Evolutionary conservation across 257 asterid genomes (phyloP).

Genomic region (Cordia subcordata): DNA sequence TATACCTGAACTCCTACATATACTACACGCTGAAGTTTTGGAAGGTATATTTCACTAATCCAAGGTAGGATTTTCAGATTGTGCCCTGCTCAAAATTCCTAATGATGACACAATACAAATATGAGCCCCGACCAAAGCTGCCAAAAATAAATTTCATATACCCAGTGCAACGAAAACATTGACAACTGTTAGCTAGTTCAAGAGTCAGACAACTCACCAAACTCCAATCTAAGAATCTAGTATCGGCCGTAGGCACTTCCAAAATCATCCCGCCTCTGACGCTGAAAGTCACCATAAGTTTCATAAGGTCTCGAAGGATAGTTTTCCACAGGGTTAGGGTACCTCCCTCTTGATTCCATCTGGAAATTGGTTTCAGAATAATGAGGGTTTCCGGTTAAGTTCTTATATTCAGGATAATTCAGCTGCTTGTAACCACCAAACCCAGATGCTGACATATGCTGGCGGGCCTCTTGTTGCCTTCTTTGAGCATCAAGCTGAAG

Average conservation of each 20-base stretch:
- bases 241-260: slow-evolving; percentile 63
- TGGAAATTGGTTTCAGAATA: slow-evolving; percentile 52
- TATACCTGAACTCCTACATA: slow-evolving; percentile 5
- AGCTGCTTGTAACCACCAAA: slow-evolving; percentile 51
- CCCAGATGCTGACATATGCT: slow-evolving; percentile 43
- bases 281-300: slow-evolving; percentile 56
- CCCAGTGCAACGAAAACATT: slow-evolving; percentile 5
- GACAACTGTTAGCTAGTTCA: slow-evolving; percentile 5
- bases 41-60: neutral
- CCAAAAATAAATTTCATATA: neutral
- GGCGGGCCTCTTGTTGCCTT: slow-evolving; percentile 54
- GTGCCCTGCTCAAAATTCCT: too few relatives aligned
- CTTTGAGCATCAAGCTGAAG: slow-evolving; percentile 62
- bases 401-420: slow-evolving; percentile 44
- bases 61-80: neutral
- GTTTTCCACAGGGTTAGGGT: slow-evolving; percentile 49
- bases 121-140: neutral
- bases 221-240: slow-evolving; percentile 40
- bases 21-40: neutral
- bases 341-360: slow-evolving; percentile 55
- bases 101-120: neutral
- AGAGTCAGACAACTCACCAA: slow-evolving; percentile 66
- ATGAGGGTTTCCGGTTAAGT: slow-evolving; percentile 43
- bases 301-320: slow-evolving; percentile 69
- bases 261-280: slow-evolving; percentile 65